Percentiles rank a stretch among this genome's conserved stretches.
Evolutionary conservation across 1,284 basidiomycete species (phyloP).

Genomic region (Tilletia walkeri): DNA sequence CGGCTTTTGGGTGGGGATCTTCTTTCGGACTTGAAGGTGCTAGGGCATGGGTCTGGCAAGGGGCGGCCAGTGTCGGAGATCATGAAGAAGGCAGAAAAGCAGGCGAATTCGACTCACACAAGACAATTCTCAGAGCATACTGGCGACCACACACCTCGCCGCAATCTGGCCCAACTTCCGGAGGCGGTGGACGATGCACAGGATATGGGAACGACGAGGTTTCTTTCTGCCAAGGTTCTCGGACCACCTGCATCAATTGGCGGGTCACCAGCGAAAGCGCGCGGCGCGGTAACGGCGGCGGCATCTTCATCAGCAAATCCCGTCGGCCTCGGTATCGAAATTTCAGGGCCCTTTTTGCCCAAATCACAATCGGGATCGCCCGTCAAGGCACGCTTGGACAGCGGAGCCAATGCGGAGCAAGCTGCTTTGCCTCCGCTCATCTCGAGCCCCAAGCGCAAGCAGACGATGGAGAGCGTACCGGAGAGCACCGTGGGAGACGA

Average conservation of each 20-base stretch:
- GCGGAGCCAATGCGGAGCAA: not conserved
- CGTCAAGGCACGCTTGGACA: not conserved
- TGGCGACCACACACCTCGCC: too few species aligned
- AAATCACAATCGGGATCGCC: not conserved
- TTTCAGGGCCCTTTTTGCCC: not conserved
- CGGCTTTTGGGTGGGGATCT: not conserved
- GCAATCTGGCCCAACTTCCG: too few species aligned
- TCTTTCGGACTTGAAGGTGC: not conserved
- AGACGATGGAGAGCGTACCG: not conserved
- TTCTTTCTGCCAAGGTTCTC: too few species aligned
- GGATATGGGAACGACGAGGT: too few species aligned
- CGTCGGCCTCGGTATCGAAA: not conserved
- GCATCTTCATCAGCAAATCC: not conserved
- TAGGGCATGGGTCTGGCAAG: not conserved
- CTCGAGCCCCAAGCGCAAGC: not conserved
- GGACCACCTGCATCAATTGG: not conserved
- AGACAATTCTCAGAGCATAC: not conserved
- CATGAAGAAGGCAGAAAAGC: not conserved
- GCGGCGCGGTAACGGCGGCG: not conserved
- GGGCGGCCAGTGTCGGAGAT: not conserved
- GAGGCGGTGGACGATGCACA: too few species aligned
- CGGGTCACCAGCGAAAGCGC: not conserved
- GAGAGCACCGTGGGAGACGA: not conserved
- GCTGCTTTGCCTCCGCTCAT: conserved; percentile 5
- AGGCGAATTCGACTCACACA: not conserved